Percentiles rank a stretch among this genome's conserved stretches.
phyloP scores from a whole-genome alignment of 1,139 yeast genomes.

The Blastobotrys apis region DNA sequence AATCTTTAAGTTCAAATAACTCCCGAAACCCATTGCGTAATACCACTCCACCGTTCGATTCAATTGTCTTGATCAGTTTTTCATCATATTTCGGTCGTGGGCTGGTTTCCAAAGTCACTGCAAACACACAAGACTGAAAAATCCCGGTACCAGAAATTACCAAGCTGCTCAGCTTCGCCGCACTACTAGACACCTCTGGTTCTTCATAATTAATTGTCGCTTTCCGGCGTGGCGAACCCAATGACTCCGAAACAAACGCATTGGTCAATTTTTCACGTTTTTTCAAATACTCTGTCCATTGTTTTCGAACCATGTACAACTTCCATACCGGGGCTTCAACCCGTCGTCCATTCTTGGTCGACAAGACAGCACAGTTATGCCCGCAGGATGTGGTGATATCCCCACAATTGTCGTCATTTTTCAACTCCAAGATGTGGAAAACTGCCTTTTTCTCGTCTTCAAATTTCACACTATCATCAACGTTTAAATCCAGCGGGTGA shows the following conservation, averaged over 20 bases:
- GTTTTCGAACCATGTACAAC: slow-evolving; percentile 22
- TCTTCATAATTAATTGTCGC: slow-evolving; percentile 8
- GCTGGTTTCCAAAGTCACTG: slow-evolving; percentile 38
- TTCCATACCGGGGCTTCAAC: slow-evolving; percentile 17
- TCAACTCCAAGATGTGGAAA: slow-evolving; percentile 10
- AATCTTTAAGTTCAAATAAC: slow-evolving; percentile 25
- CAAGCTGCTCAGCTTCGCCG: slow-evolving; percentile 1
- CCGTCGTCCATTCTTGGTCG: slow-evolving; percentile 1
- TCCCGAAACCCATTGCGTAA: slow-evolving; percentile 46
- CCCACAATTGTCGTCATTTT: slow-evolving; percentile 3
- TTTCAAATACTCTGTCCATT: slow-evolving; percentile 20
- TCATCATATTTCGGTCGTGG: slow-evolving; percentile 31
- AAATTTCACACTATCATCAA: slow-evolving; percentile 13
- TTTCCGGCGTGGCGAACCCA: slow-evolving; percentile 11
- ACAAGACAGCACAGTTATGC: slow-evolving; percentile 13
- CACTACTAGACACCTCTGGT: background rate
- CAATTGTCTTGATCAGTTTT: slow-evolving; percentile 39
- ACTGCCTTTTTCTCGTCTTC: slow-evolving; percentile 13
- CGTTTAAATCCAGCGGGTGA: slow-evolving; percentile 12
- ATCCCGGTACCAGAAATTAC: slow-evolving; percentile 23
- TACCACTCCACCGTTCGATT: slow-evolving; percentile 51
- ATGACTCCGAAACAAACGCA: background rate
- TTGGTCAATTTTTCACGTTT: slow-evolving; percentile 10
- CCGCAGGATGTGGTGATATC: slow-evolving; percentile 10
- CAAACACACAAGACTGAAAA: slow-evolving; percentile 42